Base-by-base conservation (phyloP, 129 eudicot genomes). In the Artemisia tridentata region DNA sequence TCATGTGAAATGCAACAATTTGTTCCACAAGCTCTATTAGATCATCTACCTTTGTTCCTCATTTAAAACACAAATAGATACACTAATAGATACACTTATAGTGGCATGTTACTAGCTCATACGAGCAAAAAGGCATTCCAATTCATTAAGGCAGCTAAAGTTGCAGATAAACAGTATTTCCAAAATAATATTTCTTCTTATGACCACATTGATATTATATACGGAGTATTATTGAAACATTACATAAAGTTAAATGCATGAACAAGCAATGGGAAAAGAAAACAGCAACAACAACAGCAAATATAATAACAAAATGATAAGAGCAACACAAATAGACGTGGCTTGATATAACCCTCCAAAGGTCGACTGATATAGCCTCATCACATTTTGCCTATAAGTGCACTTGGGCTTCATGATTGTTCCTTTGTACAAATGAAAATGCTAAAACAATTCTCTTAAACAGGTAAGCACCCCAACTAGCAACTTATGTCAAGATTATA, bases 1-100 rank as follows among this genome's bases (percentile, higher is more conserved):
- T 84, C 98, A 92, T 89, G 83, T 93, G 96, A 74, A 93, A 93
- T 18, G 83, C 89, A 68, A 93, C 99, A 82, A 93, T 90, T 72
- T 93, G 95, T 57, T 87, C 89, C 19, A 89, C 98, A 72, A 89
- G 88, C 78, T 89, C 87, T 87, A 89, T 80, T 12, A 92, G 76
- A 78, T 89, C 96, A 78, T 87, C 90, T 63, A 80, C 80, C 7
- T 85, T 31, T 45, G 81, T 65, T 87, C 96, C 70, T 92, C 95
- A 67, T 82, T 79, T 59, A 82, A 21, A 34, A 72, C 6, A 53
- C 46, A 14, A 45, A 29, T 21, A 73, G 9, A 68, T n/a, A n/a
- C n/a, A 64, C 19, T 49, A 52, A 55, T 23, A 75, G 57, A 31
- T 56, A 57, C 60, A 56, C 50, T 18, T 45, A 7, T 43, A 45